Conservation (phyloP, 495 filamentous ascomycete genomes). For the Neurospora cerealis region DNA sequence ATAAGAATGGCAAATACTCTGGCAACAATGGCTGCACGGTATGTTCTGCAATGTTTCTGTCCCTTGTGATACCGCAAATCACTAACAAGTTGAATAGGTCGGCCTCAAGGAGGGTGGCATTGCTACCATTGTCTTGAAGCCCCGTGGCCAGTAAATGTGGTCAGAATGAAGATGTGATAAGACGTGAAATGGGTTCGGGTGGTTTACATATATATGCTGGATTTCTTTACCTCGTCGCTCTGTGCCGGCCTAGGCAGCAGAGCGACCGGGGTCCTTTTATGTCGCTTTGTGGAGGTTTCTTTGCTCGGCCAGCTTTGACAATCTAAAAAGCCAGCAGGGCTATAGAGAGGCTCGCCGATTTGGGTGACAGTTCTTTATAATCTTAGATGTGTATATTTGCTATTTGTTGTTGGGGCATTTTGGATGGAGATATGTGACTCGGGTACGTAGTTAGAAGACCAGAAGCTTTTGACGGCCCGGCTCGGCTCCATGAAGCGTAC, state of each 20-base stretch:
- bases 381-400: slow-evolving; percentile 37
- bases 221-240: neutral
- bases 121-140: slow-evolving; percentile 27
- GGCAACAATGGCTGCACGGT: slow-evolving; percentile 61
- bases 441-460: slow-evolving; percentile 38
- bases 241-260: neutral
- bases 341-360: slow-evolving; percentile 10
- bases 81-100: slow-evolving; percentile 23
- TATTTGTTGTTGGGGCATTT: slow-evolving; percentile 2
- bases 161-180: neutral
- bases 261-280: neutral
- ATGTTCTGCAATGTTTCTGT: slow-evolving; percentile 20
- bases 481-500: slow-evolving; percentile 12
- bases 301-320: neutral
- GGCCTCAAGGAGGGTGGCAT: slow-evolving; percentile 26
- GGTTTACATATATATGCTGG: neutral
- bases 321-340: slow-evolving; percentile 4
- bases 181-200: neutral
- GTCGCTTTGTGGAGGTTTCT: neutral
- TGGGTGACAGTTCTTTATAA: slow-evolving; percentile 9
- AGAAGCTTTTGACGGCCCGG: slow-evolving; percentile 71
- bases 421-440: slow-evolving; percentile 2
- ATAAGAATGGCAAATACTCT: slow-evolving; percentile 54
- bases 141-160: neutral
- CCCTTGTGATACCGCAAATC: neutral